Evolutionary conservation across 2,329 filamentous ascomycete genomes (phyloP).

Genomic region (Ceratocystis eucalypticola): DNA sequence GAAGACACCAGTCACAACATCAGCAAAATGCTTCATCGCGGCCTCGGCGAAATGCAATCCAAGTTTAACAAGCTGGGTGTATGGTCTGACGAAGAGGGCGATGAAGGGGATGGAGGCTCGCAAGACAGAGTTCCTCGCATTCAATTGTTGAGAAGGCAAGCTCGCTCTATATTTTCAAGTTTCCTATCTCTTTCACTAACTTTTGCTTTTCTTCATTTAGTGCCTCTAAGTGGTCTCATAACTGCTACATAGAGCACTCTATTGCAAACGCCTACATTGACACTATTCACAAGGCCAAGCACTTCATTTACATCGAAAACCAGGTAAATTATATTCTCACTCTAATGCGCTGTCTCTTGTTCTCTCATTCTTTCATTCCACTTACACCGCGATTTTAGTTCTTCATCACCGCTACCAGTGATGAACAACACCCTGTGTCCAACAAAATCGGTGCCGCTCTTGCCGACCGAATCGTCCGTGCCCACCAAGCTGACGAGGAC

Average conservation of each 20-base stretch:
- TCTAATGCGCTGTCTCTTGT: background rate
- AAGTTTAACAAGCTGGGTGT: conserved; percentile 15
- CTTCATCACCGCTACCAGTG: conserved; percentile 69
- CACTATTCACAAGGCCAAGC: conserved; percentile 51
- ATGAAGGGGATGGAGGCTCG: background rate
- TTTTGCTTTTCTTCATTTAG: conserved; percentile 23
- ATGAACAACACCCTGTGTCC: conserved; percentile 55
- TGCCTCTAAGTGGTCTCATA: conserved; percentile 39
- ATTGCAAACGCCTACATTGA: conserved; percentile 76
- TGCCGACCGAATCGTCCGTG: conserved; percentile 61
- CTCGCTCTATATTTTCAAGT: background rate
- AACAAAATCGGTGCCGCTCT: conserved; percentile 71
- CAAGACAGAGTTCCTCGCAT: conserved; percentile 25
- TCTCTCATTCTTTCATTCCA: conserved; percentile 3
- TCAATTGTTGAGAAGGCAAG: conserved; percentile 39
- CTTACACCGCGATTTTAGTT: conserved; percentile 37
- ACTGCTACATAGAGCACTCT: conserved; percentile 51
- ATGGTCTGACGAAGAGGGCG: conserved; percentile 6
- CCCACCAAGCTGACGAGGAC: conserved; percentile 47
- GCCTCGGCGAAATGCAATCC: conserved; percentile 16
- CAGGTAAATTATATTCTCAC: conserved; percentile 29
- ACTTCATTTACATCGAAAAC: conserved; percentile 72
- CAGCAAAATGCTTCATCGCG: conserved; percentile 15
- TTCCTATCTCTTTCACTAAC: background rate
- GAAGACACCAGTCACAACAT: conserved; percentile 5